These are phyloP conservation scores for Thermothelomyces thermophilus DNA, from an alignment of 2,329 filamentous ascomycete species.

Conservation along the genomic window DNA sequence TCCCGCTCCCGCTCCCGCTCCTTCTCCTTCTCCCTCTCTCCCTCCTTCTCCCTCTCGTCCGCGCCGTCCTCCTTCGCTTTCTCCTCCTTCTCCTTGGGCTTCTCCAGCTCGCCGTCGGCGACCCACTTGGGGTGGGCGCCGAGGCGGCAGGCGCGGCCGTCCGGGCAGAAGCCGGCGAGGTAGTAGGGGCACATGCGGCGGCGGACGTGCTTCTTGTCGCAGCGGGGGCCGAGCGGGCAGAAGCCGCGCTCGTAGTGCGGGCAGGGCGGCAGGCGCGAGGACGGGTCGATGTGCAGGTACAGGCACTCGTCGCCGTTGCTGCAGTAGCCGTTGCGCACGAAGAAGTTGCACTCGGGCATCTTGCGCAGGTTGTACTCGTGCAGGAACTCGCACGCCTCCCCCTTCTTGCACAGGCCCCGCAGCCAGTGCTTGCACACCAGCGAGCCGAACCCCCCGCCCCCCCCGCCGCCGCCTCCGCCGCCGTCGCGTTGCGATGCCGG, in stretches of 20 bases:
- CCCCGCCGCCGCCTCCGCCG: constrained; percentile 24
- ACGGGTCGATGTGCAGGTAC: constrained; percentile 82
- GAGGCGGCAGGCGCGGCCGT: constrained; percentile 62
- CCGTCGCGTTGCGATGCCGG: neutral
- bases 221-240: constrained; percentile 81
- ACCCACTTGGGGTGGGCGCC: constrained; percentile 76
- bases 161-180: constrained; percentile 89
- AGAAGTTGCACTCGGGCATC: constrained; percentile 98
- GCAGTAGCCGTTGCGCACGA: constrained; percentile 87
- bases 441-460: constrained; percentile 57
- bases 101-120: constrained; percentile 60
- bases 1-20: constrained; percentile 22
- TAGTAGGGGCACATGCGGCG: constrained; percentile 78
- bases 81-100: constrained; percentile 57
- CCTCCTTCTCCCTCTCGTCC: constrained; percentile 23
- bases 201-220: constrained; percentile 82
- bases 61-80: constrained; percentile 28
- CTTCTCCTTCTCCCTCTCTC: constrained; percentile 28
- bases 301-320: constrained; percentile 95
- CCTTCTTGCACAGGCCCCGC: constrained; percentile 95
- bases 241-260: constrained; percentile 93
- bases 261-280: constrained; percentile 71
- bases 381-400: constrained; percentile 91
- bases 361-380: constrained; percentile 98
- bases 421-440: constrained; percentile 99